These are phyloP conservation scores for Populus ilicifolia DNA, from an alignment of 345 rosid genomes.

Conservation along the genomic window DNA sequence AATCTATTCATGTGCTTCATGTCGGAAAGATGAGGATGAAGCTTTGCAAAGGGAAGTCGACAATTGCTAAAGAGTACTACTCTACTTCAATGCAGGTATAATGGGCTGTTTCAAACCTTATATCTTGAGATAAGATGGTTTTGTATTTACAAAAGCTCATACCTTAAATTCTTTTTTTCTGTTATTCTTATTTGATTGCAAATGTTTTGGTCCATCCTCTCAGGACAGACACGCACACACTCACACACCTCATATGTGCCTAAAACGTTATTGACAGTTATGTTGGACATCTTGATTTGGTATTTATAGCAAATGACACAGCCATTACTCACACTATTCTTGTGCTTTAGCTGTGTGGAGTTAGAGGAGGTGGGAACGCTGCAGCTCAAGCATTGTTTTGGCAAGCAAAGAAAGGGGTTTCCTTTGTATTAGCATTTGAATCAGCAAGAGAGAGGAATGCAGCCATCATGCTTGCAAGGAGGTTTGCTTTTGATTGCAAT, in stretches of 20 bases:
- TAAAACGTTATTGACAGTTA: background rate
- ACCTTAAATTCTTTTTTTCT: background rate
- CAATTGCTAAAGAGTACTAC: conserved; percentile 81
- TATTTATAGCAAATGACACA: background rate
- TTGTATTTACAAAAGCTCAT: background rate
- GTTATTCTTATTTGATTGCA: background rate
- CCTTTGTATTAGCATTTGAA: conserved; percentile 83
- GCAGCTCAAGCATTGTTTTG: conserved; percentile 93
- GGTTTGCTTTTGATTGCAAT: conserved; percentile 96
- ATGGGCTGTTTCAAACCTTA: background rate
- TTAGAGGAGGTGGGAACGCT: conserved; percentile 97
- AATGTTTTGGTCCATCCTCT: background rate
- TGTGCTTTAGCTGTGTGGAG: conserved; percentile 71
- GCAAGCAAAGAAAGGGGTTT: conserved; percentile 71
- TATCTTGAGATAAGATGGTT: background rate
- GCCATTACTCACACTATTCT: background rate
- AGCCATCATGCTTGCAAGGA: conserved; percentile 84
- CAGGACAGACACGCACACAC: background rate
- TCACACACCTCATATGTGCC: background rate
- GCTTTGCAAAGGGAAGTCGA: conserved; percentile 68
- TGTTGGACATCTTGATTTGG: background rate
- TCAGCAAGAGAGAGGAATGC: conserved; percentile 86
- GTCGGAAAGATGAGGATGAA: conserved; percentile 98
- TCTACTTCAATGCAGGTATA: conserved; percentile 84
- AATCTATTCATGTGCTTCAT: conserved; percentile 78